phyloP scores from a whole-genome alignment of 805 yeast species.

The Candida fluviatilis region DNA sequence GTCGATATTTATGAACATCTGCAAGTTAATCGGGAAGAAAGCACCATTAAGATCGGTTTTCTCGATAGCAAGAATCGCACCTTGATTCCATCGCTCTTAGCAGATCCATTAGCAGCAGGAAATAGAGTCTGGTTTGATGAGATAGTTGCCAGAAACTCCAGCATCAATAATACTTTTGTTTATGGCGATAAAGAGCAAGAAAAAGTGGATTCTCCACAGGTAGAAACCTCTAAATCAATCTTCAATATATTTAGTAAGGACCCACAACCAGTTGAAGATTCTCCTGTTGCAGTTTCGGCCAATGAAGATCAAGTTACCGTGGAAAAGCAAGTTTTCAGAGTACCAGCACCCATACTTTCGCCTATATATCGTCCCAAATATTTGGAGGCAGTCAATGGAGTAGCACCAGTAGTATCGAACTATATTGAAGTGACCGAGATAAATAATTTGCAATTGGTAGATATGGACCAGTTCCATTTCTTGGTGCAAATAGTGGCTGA shows the following conservation, averaged over 20 bases:
- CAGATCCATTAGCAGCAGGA: slow-evolving; percentile 36
- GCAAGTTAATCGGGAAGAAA: slow-evolving; percentile 1
- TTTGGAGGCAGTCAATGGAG: slow-evolving; percentile 8
- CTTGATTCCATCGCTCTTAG: slow-evolving; percentile 31
- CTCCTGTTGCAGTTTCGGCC: neutral
- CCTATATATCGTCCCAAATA: slow-evolving; percentile 22
- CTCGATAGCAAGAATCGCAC: slow-evolving; percentile 27
- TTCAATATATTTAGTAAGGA: neutral
- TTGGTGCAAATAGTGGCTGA: neutral
- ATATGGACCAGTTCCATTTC: slow-evolving; percentile 11
- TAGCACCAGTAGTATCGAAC: slow-evolving; percentile 11
- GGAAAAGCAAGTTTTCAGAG: slow-evolving; percentile 8
- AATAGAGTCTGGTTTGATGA: slow-evolving; percentile 29
- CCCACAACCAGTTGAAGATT: neutral
- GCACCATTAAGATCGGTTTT: slow-evolving; percentile 28
- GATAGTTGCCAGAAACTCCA: slow-evolving; percentile 17
- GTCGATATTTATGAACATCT: slow-evolving; percentile 2
- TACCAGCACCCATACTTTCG: slow-evolving; percentile 30
- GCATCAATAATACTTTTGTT: slow-evolving; percentile 17
- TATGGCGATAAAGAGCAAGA: slow-evolving; percentile 9
- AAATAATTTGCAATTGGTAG: slow-evolving; percentile 8
- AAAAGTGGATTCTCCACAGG: neutral
- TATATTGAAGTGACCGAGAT: slow-evolving; percentile 20
- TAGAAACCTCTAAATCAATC: neutral
- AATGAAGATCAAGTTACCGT: neutral